Conservation (phyloP, 192 early-diverging fungal species). For the Neocallimastix lanati region DNA sequence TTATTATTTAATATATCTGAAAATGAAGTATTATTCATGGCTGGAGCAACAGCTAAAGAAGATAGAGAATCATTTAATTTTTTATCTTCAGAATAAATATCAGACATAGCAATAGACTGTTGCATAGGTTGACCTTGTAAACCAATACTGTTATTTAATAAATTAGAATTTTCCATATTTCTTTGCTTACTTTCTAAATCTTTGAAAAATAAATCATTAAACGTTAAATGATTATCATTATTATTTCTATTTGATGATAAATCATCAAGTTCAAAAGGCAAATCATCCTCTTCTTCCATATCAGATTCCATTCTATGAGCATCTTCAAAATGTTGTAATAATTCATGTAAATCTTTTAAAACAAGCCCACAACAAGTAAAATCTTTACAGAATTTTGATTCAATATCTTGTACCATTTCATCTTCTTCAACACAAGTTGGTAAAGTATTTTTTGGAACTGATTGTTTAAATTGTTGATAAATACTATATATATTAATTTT, state of each 20-base stretch:
- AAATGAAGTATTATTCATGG: not conserved
- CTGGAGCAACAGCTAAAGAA: not conserved
- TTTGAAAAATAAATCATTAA: not conserved
- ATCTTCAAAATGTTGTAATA: slow-evolving; percentile 93
- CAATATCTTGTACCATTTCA: slow-evolving; percentile 39
- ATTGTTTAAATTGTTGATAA: not conserved
- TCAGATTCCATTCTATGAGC: slow-evolving; percentile 53
- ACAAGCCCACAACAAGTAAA: slow-evolving; percentile 85
- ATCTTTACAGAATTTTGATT: slow-evolving; percentile 84
- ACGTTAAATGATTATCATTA: not conserved
- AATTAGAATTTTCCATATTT: not conserved
- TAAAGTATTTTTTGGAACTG: not conserved
- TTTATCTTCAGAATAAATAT: not conserved
- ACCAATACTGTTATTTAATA: not conserved
- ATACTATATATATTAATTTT: too few species aligned
- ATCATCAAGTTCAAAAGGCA: not conserved
- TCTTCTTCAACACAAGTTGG: not conserved
- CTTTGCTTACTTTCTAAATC: not conserved
- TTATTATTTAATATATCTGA: not conserved
- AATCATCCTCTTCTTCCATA: slow-evolving; percentile 35
- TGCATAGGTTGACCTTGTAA: not conserved
- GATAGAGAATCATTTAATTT: not conserved
- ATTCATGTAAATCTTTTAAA: slow-evolving; percentile 77
- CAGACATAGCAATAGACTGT: not conserved
- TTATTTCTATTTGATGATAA: not conserved